phyloP scores from a whole-genome alignment of 176 grass and related monocot genomes.

The Melocanna baccifera region DNA sequence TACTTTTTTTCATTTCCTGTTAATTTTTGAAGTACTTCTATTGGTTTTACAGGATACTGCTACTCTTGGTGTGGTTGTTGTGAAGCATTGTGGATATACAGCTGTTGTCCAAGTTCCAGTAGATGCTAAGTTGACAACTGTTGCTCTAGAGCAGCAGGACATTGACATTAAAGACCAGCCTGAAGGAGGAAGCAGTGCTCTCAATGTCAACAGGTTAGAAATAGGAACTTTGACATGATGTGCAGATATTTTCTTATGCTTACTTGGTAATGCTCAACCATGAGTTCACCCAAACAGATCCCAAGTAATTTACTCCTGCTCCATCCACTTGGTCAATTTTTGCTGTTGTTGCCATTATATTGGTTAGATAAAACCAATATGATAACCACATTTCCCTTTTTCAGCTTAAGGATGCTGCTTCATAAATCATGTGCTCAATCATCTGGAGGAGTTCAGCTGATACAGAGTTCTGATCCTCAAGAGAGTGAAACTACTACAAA shows the following conservation, averaged over 20 bases:
- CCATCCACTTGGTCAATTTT: background rate
- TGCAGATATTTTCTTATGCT: constrained; percentile 10
- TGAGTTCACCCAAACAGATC: background rate
- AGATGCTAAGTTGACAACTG: constrained; percentile 41
- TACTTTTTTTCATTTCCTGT: constrained; percentile 10
- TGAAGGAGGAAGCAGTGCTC: constrained; percentile 82
- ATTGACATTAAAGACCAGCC: constrained; percentile 90
- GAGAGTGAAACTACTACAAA: constrained; percentile 37
- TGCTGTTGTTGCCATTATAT: background rate
- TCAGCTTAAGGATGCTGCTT: constrained; percentile 94
- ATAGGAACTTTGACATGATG: constrained; percentile 2
- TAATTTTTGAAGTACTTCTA: constrained; percentile 29
- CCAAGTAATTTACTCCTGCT: constrained; percentile 21
- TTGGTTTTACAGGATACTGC: constrained; percentile 69
- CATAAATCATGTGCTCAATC: constrained; percentile 52
- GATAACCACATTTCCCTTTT: constrained; percentile 20
- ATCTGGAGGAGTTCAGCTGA: constrained; percentile 47
- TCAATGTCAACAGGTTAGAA: constrained; percentile 90
- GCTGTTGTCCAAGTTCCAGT: constrained; percentile 88
- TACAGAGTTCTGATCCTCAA: constrained; percentile 47
- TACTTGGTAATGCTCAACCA: background rate
- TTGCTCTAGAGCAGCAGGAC: constrained; percentile 43
- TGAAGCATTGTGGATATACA: constrained; percentile 92
- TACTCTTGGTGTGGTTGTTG: constrained; percentile 85
- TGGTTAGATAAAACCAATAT: constrained; percentile 17